Percentiles rank a stretch among this genome's conserved stretches.
These are phyloP conservation scores for Plasmodium billcollinsi DNA, from an alignment of 169 alveolate genomes.

Conservation along the genomic window DNA sequence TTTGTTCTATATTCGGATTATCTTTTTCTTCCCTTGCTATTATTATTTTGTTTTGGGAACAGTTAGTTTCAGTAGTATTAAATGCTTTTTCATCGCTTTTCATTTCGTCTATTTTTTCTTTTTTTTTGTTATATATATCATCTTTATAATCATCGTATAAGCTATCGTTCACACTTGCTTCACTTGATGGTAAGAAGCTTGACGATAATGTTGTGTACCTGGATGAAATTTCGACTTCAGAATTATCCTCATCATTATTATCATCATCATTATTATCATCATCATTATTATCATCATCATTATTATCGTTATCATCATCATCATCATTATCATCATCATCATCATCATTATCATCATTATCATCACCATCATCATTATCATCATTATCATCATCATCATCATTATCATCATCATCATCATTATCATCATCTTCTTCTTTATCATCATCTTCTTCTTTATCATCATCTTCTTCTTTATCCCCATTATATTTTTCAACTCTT, in stretches of 20 bases:
- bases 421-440: background rate
- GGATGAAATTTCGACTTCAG: background rate
- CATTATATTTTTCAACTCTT: background rate
- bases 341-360: background rate
- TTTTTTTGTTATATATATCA: conserved; percentile 4
- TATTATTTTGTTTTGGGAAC: background rate
- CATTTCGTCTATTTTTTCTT: background rate
- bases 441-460: background rate
- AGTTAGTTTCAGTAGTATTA: background rate
- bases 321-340: background rate
- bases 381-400: background rate
- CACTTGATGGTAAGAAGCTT: conserved; percentile 28
- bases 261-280: conserved; percentile 7
- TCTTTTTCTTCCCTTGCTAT: background rate
- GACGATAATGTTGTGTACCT: conserved; percentile 30
- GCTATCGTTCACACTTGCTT: conserved; percentile 14
- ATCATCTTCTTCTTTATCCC: background rate
- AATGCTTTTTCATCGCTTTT: background rate
- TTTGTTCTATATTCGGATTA: background rate
- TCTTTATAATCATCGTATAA: background rate
- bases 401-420: background rate
- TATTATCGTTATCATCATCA: background rate
- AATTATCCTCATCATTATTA: background rate
- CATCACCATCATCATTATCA: background rate
- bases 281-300: background rate